phyloP scores from a whole-genome alignment of 2,329 filamentous ascomycete species.

The Diaporthe velutina region DNA sequence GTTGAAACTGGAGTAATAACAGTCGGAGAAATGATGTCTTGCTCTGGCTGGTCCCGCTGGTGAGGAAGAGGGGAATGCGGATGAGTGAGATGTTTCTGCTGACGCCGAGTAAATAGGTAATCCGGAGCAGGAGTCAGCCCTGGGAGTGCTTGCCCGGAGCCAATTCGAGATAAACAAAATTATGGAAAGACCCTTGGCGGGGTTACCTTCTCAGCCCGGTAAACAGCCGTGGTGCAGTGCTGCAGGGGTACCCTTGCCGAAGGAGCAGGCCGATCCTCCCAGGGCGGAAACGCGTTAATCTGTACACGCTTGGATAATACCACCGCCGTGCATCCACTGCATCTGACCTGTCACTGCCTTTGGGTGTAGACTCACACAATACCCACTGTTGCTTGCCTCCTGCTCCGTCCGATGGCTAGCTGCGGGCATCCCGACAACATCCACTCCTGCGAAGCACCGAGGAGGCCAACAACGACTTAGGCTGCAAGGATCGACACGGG shows the following conservation, averaged over 20 bases:
- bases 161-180: slow-evolving; percentile 30
- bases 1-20: neutral
- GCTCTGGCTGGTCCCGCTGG: neutral
- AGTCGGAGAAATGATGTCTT: neutral
- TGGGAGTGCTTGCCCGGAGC: neutral
- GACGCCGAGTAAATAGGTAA: slow-evolving; percentile 4
- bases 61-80: neutral
- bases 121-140: neutral
- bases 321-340: neutral
- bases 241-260: slow-evolving; percentile 1
- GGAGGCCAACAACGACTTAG: neutral
- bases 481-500: slow-evolving; percentile 9
- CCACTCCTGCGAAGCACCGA: neutral
- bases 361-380: neutral
- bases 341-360: slow-evolving; percentile 4
- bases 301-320: slow-evolving; percentile 13
- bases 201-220: slow-evolving; percentile 12
- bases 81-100: neutral
- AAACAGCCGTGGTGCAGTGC: neutral
- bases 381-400: neutral
- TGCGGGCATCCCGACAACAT: neutral
- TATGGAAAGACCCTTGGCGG: slow-evolving; percentile 17
- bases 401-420: neutral
- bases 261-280: neutral
- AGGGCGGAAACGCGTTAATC: slow-evolving; percentile 28